Evolutionary conservation across 1,284 basidiomycete genomes (phyloP).

Genomic region (Acaromyces ingoldii): DNA sequence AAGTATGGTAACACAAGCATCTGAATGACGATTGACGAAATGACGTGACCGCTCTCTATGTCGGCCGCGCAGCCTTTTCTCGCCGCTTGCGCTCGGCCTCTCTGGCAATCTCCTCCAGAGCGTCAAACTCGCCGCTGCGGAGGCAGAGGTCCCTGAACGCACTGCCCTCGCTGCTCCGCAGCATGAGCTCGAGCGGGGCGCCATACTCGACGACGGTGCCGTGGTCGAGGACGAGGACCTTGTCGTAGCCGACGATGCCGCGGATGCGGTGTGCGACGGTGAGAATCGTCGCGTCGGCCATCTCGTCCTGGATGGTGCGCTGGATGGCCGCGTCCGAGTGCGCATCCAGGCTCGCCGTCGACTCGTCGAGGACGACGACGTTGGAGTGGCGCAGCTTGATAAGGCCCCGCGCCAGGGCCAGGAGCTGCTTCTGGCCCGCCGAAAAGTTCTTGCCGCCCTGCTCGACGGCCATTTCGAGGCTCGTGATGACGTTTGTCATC

Average conservation of each 20-base stretch:
- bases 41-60: no score
- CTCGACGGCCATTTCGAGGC: conserved; percentile 55
- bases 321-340: conserved; percentile 56
- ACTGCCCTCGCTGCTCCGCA: conserved; percentile 17
- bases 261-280: conserved; percentile 65
- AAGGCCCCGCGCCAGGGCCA: conserved; percentile 58
- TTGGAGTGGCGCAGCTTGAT: conserved; percentile 55
- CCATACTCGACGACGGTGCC: conserved; percentile 75
- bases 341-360: conserved; percentile 54
- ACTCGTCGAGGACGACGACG: conserved; percentile 59
- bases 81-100: conserved; percentile 7
- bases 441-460: conserved; percentile 56
- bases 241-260: conserved; percentile 60
- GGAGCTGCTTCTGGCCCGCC: conserved; percentile 58
- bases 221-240: conserved; percentile 58
- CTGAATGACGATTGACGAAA: no score
- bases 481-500: conserved; percentile 54
- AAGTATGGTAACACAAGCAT: no score
- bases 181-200: conserved; percentile 62
- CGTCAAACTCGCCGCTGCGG: conserved; percentile 27
- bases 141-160: conserved; percentile 42
- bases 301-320: conserved; percentile 54
- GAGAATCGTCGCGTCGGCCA: conserved; percentile 53
- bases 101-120: conserved; percentile 26
- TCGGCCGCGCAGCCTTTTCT: conserved; percentile 5